Base-by-base conservation (phyloP, 2,329 filamentous ascomycete genomes). In the Stachybotrys chlorohalonatus region DNA sequence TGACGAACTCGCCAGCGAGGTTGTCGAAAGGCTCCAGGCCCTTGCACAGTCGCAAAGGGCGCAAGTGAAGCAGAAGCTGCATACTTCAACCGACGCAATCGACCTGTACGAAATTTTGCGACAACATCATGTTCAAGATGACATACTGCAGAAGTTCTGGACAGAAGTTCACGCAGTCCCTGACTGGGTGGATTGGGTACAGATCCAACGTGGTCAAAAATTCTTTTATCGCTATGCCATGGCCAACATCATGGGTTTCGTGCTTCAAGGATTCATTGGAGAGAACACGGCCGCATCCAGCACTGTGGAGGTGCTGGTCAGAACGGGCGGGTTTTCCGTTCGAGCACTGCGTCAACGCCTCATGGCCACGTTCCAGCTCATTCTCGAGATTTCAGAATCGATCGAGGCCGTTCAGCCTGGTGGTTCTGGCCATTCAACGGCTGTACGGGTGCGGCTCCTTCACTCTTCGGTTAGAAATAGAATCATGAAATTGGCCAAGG, bases 131-230 rank as follows among this genome's bases (percentile, higher is more conserved):
- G 1, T 16, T 1, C 5, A 54, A 8, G 54, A 60, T n/a, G 52
- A 52, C 4, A 74, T 76, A 51, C 71, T 64, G 3, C 6, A 39
- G 11, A 24, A 75, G 51, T 68, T 87, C 6, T 87, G 84, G 84
- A 65, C 68, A 2, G 72, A 86, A 58, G 72, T 84, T 31, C 80
- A 81, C 52, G 79, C 74, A 0, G 73, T 86, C 4, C 84, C 85
- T 0, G 72, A 76, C 0, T 87, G 84, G 83, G 84, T 87, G 0
- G 79, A 87, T 58, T 88, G 85, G 85, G 76, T 73, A 1, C 84
- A 87, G 61, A 81, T 87, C 31, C 71, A 75, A 54, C 72, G 85
- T 59, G 84, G 84, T 0, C 85, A 87, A 61, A 78, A 84, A 15
- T 66, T 71, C 56, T 70, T 87, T 81, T 88, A 86, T 62, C 77